phyloP scores from a whole-genome alignment of 768 basidiomycete genomes.

The Kwoniella dendrophila region DNA sequence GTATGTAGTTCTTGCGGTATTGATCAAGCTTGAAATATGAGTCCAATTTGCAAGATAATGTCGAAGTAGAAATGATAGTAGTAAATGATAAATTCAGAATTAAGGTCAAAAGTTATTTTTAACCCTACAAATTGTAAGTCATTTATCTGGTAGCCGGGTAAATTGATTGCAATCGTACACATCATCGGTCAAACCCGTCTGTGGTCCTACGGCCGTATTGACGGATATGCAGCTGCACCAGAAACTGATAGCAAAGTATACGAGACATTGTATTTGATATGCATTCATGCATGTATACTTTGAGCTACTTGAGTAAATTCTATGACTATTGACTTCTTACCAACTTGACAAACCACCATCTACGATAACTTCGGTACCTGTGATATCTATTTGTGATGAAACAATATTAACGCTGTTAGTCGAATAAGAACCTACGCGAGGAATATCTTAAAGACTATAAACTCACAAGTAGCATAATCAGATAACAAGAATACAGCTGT shows the following conservation, averaged over 20 bases:
- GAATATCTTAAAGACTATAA: not conserved
- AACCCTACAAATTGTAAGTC: no score
- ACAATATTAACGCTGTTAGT: not conserved
- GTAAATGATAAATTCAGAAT: no score
- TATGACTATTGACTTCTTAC: not conserved
- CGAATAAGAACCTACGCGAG: not conserved
- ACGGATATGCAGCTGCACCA: not conserved
- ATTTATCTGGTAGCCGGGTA: no score
- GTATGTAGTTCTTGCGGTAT: no score
- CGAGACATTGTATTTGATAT: not conserved
- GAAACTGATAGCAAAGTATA: not conserved
- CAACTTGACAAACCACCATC: conserved; percentile 38
- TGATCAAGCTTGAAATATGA: no score
- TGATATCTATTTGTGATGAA: conserved; percentile 34
- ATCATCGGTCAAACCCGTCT: not conserved
- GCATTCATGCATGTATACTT: not conserved
- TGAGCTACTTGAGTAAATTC: not conserved
- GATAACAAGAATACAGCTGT: conserved; percentile 47
- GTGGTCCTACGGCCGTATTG: not conserved
- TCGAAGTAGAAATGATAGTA: no score
- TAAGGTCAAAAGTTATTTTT: no score
- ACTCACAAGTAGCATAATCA: conserved; percentile 48
- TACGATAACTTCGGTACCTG: conserved; percentile 41
- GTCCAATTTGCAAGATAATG: no score
- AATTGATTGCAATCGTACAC: no score